Percentiles rank a stretch among this genome's conserved stretches.
Conservation (phyloP, 1,284 basidiomycete species). For the Rhodotorula sp. region DNA sequence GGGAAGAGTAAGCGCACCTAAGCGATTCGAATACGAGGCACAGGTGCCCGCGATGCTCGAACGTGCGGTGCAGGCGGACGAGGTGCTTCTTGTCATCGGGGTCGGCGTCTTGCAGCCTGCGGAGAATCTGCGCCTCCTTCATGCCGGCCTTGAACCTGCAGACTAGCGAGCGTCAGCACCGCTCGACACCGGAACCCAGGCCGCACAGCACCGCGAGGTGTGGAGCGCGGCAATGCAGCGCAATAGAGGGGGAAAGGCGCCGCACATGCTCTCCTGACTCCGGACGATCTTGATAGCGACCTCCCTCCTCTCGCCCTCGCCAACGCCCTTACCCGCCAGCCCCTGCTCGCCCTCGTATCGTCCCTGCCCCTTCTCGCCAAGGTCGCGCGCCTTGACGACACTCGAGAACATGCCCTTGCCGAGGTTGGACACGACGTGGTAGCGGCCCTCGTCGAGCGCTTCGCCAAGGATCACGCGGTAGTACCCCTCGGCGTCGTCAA, state of each 20-base stretch:
- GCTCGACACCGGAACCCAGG: too few relatives aligned
- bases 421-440: conserved; percentile 90
- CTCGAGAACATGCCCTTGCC: conserved; percentile 99
- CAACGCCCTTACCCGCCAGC: conserved; percentile 16
- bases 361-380: conserved; percentile 57
- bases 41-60: conserved; percentile 94
- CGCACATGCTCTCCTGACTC: conserved; percentile 94
- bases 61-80: conserved; percentile 84
- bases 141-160: conserved; percentile 87
- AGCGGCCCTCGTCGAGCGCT: conserved; percentile 85
- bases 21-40: conserved; percentile 95
- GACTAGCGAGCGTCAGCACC: too few relatives aligned
- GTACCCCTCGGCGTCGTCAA: conserved; percentile 87
- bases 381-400: conserved; percentile 85
- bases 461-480: conserved; percentile 94
- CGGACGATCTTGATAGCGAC: conserved; percentile 98
- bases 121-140: conserved; percentile 88
- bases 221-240: not conserved
- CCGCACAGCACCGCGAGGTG: too few relatives aligned
- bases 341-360: conserved; percentile 22
- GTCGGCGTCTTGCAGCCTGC: conserved; percentile 82
- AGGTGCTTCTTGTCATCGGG: conserved; percentile 96
- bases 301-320: conserved; percentile 55
- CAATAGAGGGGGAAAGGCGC: not conserved
- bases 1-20: conserved; percentile 59